phyloP scores from a whole-genome alignment of 2,329 filamentous ascomycete species.

The Fusarium newnesense region DNA sequence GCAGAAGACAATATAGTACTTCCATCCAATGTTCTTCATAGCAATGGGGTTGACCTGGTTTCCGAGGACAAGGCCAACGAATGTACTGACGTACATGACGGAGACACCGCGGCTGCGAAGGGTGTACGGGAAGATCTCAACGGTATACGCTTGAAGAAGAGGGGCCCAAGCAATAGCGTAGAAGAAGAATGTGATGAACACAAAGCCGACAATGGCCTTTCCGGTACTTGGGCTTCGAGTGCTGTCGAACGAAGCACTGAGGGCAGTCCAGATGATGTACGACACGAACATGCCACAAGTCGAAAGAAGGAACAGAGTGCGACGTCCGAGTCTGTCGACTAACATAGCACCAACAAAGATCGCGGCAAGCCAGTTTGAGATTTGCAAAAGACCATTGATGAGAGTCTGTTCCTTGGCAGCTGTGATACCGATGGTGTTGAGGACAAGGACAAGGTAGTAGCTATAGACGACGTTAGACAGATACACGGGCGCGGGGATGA shows the following conservation, averaged over 20 bases:
- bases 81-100: slow-evolving; percentile 34
- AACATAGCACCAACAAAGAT: slow-evolving; percentile 51
- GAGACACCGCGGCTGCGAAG: slow-evolving; percentile 38
- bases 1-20: slow-evolving; percentile 54
- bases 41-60: slow-evolving; percentile 56
- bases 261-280: slow-evolving; percentile 48
- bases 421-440: slow-evolving; percentile 53
- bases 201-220: slow-evolving; percentile 47
- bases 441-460: slow-evolving; percentile 53
- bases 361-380: slow-evolving; percentile 52
- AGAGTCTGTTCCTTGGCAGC: slow-evolving; percentile 49
- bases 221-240: slow-evolving; percentile 38
- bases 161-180: slow-evolving; percentile 51
- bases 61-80: slow-evolving; percentile 45
- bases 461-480: background rate
- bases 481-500: fast-evolving
- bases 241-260: slow-evolving; percentile 36
- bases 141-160: slow-evolving; percentile 45
- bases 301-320: slow-evolving; percentile 52
- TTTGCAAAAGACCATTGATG: slow-evolving; percentile 47
- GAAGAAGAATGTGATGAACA: slow-evolving; percentile 54
- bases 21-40: slow-evolving; percentile 51
- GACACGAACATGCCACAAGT: slow-evolving; percentile 51
- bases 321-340: slow-evolving; percentile 54
- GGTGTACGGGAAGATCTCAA: slow-evolving; percentile 44